Evolutionary conservation across 331 rosid species (phyloP), one percentile per base, ranked within the genome.

Genomic region (Quercus lobata): DNA sequence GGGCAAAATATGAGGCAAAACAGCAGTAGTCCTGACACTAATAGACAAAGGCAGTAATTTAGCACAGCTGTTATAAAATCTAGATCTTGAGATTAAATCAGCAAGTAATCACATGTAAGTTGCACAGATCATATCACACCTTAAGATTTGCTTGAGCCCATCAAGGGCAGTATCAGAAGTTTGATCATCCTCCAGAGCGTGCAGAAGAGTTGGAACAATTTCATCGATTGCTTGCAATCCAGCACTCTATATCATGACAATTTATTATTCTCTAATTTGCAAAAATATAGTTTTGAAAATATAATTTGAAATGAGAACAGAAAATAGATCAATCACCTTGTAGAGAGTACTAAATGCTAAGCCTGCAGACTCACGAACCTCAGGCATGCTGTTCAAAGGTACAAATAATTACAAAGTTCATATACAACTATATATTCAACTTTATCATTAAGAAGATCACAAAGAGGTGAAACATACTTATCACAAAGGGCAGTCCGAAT

Each of bases 211-310:
- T 3, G 98, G 98, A 86, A 96, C 94, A 75, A 96, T 93, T 84
- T 93, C 98, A 69, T 96, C 98, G 68, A 96, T 96, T 72, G 99
- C 97, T 90, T 93, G 99, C 97, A 93, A 17, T 83, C 99, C 99
- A 79, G 98, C 99, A 88, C 87, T 96, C 99, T 96, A 80, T 79
- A 80, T 63, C 63, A 76, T 69, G 78, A 80, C 34, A 65, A 73
- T n/a, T 65, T 82, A 35, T 66, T 71, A 77, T 57, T 66, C n/a
- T 75, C 68, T 29, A 66, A 60, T 24, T 19, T 57, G 54, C 29
- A 46, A 46, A 69, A 8, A 58, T 41, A 77, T 54, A 0, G 11
- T 21, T 25, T 27, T 55, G 70, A 6, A 16, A 32, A 7, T 15
- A 9, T 70, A 76, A 24, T 57, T 17, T 8, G 17, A 79, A 73